Conservation (phyloP, 805 yeast species). For the Blastobotrys chiropterorum region DNA sequence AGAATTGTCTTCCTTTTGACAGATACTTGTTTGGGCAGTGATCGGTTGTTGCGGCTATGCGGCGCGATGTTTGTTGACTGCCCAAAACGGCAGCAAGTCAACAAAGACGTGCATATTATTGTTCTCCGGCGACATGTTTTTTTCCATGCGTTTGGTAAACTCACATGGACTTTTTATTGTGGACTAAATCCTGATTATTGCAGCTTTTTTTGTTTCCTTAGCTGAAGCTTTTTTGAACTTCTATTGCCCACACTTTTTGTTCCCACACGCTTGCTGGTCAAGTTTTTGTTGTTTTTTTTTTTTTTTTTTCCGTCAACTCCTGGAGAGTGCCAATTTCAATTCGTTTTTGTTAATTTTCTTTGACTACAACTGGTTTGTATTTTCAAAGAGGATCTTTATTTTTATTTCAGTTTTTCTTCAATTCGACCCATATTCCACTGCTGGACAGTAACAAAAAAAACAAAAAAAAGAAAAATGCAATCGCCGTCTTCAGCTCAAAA, state of each 20-base stretch:
- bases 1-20: background rate
- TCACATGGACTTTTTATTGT: background rate
- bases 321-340: conserved; percentile 12
- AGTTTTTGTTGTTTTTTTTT: conserved; percentile 6
- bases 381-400: background rate
- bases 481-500: background rate
- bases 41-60: background rate
- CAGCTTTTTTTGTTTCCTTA: conserved; percentile 1
- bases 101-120: background rate
- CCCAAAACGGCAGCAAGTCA: conserved; percentile 1
- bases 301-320: conserved; percentile 12
- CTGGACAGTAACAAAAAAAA: background rate
- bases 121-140: background rate
- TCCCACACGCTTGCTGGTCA: conserved; percentile 19
- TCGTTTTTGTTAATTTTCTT: background rate
- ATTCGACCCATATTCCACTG: conserved; percentile 1
- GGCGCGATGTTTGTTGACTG: background rate
- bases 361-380: conserved; percentile 1
- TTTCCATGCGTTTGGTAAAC: background rate
- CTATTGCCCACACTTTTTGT: conserved; percentile 2
- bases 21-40: background rate
- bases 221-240: conserved; percentile 1
- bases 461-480: conserved; percentile 6
- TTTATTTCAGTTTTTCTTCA: conserved; percentile 2
- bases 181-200: background rate